phyloP scores from a whole-genome alignment of 83 land plant species.

The Diphasiastrum complanatum region DNA sequence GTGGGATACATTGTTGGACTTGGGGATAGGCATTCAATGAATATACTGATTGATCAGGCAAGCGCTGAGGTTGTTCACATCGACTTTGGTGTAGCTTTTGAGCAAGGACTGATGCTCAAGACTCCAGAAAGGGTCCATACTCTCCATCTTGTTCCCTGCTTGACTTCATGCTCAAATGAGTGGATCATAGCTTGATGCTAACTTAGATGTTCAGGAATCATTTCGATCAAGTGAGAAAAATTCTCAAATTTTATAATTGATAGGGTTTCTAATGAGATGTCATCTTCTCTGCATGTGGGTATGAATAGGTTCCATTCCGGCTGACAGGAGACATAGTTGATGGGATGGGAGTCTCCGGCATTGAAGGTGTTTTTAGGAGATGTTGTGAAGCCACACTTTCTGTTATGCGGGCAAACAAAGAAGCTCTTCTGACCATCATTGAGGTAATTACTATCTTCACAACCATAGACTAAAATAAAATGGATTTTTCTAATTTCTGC shows the following conservation, averaged over 20 bases:
- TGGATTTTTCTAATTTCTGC: no score
- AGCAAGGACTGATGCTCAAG: slow-evolving; percentile 96
- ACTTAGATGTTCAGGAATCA: neutral
- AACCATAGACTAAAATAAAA: no score
- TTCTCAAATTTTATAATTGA: no score
- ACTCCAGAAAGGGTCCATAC: slow-evolving; percentile 84
- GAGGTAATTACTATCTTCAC: slow-evolving; percentile 44
- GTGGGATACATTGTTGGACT: slow-evolving; percentile 98
- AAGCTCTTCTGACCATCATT: slow-evolving; percentile 88
- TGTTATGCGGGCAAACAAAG: slow-evolving; percentile 94
- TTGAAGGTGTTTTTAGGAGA: slow-evolving; percentile 96
- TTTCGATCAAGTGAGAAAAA: neutral
- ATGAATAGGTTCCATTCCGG: slow-evolving; percentile 77
- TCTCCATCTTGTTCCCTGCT: neutral
- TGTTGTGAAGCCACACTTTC: slow-evolving; percentile 91
- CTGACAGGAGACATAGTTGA: slow-evolving; percentile 92
- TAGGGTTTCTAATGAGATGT: no score
- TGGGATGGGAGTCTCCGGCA: slow-evolving; percentile 97
- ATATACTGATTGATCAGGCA: slow-evolving; percentile 83
- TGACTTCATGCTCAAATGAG: neutral
- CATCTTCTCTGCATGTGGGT: no score
- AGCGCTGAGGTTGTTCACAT: slow-evolving; percentile 99
- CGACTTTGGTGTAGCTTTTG: slow-evolving; percentile 99
- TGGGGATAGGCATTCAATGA: slow-evolving; percentile 96
- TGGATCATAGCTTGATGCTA: neutral